These are phyloP conservation scores for Linum usitatissimum DNA, from an alignment of 345 rosid genomes.

Conservation along the genomic window DNA sequence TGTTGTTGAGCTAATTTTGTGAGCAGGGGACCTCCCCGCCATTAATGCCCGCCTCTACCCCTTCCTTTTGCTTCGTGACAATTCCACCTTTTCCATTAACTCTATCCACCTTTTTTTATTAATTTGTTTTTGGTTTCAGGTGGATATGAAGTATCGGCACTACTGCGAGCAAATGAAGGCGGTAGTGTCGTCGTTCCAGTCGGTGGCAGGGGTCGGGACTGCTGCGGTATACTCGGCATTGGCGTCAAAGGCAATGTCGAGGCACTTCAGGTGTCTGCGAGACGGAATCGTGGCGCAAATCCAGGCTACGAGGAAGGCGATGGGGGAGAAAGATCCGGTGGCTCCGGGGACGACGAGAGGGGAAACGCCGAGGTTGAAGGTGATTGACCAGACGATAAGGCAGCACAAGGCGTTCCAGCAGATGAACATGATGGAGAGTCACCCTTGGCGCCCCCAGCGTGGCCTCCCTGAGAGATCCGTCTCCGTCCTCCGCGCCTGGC, in stretches of 20 bases:
- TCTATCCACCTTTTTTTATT: not conserved
- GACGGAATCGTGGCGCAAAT: slow-evolving; percentile 16
- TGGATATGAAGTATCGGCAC: slow-evolving; percentile 14
- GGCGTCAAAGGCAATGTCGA: slow-evolving; percentile 14
- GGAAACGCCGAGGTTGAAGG: not conserved
- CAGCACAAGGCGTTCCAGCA: not conserved
- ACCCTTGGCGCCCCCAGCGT: not conserved
- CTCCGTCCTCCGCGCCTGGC: not conserved
- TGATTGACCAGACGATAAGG: not conserved
- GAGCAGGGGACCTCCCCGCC: too few relatives aligned
- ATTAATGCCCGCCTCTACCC: too few relatives aligned
- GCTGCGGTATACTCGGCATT: slow-evolving; percentile 12
- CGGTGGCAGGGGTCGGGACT: slow-evolving; percentile 19
- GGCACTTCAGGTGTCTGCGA: slow-evolving; percentile 18
- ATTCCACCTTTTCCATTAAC: not conserved
- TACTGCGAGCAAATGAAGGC: slow-evolving; percentile 23
- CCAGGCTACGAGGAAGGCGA: slow-evolving; percentile 1
- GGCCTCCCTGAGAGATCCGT: not conserved
- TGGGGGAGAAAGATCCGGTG: not conserved
- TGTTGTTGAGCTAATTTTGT: too few relatives aligned
- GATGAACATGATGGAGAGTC: not conserved
- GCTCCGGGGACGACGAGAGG: not conserved
- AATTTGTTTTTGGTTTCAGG: not conserved
- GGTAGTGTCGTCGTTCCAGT: slow-evolving; percentile 16
- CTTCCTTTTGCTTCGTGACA: not conserved